phyloP scores from a whole-genome alignment of 2,329 filamentous ascomycete species.

The Annulohypoxylon truncatum region DNA sequence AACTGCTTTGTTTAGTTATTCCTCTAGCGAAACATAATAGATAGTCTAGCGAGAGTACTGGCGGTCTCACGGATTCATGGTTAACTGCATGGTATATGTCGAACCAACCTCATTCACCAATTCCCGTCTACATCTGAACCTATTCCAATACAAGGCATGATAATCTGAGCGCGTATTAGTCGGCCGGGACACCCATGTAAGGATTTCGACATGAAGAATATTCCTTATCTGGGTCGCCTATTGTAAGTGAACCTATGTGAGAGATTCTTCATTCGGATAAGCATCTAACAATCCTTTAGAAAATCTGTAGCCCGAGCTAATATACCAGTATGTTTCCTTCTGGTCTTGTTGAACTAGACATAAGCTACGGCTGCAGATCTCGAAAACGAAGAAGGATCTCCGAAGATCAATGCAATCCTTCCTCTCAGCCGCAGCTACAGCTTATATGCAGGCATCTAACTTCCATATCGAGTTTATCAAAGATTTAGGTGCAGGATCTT shows the following conservation, averaged over 20 bases:
- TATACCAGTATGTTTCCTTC: background rate
- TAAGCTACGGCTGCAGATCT: background rate
- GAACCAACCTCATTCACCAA: background rate
- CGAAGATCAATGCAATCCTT: background rate
- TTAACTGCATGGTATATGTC: background rate
- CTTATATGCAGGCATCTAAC: background rate
- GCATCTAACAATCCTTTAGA: background rate
- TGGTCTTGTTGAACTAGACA: background rate
- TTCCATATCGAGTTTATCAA: background rate
- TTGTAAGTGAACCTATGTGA: background rate
- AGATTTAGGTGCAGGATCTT: background rate
- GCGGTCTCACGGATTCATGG: slow-evolving; percentile 1
- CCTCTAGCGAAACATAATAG: background rate
- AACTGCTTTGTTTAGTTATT: background rate
- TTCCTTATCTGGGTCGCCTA: background rate
- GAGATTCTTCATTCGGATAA: background rate
- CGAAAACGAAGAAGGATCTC: background rate
- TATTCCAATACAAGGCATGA: background rate
- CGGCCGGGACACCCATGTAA: background rate
- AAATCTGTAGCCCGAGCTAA: background rate
- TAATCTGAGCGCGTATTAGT: background rate
- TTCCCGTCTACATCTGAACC: background rate
- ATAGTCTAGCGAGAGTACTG: background rate
- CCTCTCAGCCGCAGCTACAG: background rate
- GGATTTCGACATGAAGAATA: background rate